These are phyloP conservation scores for Massariosphaeria phaeospora DNA, from an alignment of 495 filamentous ascomycete genomes.

Conservation along the genomic window DNA sequence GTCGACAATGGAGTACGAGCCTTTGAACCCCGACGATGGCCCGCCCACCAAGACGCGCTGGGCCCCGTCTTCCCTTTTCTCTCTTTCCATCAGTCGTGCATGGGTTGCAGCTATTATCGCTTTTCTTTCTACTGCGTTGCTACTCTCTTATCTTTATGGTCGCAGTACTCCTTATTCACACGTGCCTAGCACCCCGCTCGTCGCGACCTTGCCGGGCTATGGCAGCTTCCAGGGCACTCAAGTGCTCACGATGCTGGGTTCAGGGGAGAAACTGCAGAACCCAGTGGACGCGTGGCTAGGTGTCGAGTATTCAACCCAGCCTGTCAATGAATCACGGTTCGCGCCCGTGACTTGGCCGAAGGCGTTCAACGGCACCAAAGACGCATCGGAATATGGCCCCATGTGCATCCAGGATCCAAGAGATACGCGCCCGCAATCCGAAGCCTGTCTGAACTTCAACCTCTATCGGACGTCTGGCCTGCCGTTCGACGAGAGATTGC, in stretches of 20 bases:
- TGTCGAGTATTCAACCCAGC: constrained; percentile 19
- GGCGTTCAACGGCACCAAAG: constrained; percentile 2
- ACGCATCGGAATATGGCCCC: constrained; percentile 13
- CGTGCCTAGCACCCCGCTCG: not conserved
- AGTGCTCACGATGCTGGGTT: not conserved
- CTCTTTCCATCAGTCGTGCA: too few relatives aligned
- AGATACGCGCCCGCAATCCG: not conserved
- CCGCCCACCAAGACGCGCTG: too few relatives aligned
- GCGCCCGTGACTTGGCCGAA: constrained; percentile 5
- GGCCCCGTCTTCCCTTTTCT: too few relatives aligned
- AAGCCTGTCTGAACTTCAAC: constrained; percentile 23
- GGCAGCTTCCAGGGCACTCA: constrained; percentile 19
- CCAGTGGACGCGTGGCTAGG: constrained; percentile 18
- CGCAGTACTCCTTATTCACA: not conserved
- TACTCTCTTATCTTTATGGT: constrained; percentile 1
- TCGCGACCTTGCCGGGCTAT: constrained; percentile 12
- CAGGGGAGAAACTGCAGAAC: not conserved
- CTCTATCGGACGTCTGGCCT: constrained; percentile 15
- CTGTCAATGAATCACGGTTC: constrained; percentile 10
- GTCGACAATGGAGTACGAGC: too few relatives aligned
- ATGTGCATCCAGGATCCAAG: constrained; percentile 9
- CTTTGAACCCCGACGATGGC: too few relatives aligned
- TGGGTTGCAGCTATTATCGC: not conserved
- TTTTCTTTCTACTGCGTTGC: not conserved
- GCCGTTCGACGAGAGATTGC: constrained; percentile 10